phyloP scores from a whole-genome alignment of 192 early-diverging fungal genomes.

The Coemansia sp. region DNA sequence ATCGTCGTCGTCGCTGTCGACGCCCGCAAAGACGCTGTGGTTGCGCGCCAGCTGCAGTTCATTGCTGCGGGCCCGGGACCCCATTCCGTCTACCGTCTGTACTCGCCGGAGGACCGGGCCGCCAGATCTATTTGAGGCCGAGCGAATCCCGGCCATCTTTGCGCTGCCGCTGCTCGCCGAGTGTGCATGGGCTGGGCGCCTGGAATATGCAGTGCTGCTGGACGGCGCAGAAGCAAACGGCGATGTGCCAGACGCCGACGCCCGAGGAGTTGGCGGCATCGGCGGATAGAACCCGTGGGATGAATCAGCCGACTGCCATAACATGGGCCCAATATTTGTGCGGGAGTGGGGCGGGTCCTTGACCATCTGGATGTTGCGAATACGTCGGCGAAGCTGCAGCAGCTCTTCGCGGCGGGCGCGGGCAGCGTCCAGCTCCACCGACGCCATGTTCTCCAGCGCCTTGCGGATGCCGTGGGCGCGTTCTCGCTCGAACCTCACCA shows the following conservation, averaged over 20 bases:
- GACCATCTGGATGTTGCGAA: constrained; percentile 33
- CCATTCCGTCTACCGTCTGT: constrained; percentile 36
- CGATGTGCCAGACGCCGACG: constrained; percentile 6
- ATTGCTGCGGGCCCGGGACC: too few species aligned
- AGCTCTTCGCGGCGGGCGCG: constrained; percentile 31
- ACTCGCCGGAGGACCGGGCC: constrained; percentile 8
- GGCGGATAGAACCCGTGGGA: neutral
- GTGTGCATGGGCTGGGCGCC: constrained; percentile 11
- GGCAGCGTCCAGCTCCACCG: constrained; percentile 37
- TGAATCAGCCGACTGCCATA: constrained; percentile 27
- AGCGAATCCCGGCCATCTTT: neutral
- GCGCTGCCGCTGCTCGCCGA: constrained; percentile 10
- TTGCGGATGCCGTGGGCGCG: constrained; percentile 29
- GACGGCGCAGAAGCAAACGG: constrained; percentile 1
- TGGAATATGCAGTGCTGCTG: neutral
- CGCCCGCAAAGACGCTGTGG: constrained; percentile 16
- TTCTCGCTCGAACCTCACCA: constrained; percentile 36
- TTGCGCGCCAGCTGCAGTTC: constrained; percentile 9
- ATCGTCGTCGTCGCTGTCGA: too few species aligned
- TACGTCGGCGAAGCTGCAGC: constrained; percentile 21
- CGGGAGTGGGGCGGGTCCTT: constrained; percentile 39
- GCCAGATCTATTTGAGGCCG: neutral
- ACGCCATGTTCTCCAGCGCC: constrained; percentile 33
- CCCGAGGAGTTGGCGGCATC: constrained; percentile 8
- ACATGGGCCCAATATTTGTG: constrained; percentile 42